Evolutionary conservation across 1,284 basidiomycete genomes (phyloP), one percentile per base, ranked within the genome.

Genomic region (Sporisorium scitamineum): DNA sequence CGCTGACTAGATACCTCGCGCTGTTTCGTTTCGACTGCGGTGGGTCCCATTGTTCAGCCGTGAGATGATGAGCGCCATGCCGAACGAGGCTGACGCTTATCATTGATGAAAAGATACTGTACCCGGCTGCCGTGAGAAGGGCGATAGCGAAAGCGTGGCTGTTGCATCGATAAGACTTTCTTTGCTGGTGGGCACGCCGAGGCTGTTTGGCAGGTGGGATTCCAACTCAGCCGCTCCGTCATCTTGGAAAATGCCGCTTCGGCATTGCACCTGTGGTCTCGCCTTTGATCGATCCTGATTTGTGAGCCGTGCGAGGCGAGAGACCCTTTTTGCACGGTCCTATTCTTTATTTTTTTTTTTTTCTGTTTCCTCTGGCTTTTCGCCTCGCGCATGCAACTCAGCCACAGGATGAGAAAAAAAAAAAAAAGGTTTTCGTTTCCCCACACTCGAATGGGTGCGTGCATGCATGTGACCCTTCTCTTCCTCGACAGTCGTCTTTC

Each of bases 151-250:
- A 16, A 24, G 24, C 10, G 44, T 11, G 22, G 5, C 20, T 18
- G 14, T 27, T 32, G 31, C 48, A 34, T 39, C 22, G 32, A 26
- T 53, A 34, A 26, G 51, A 20, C 34, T 29, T 18, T n/a, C 3
- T 18, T n/a, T 39, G 37, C 16, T 37, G 18, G 41, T 42, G 41
- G 14, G 13, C 37, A 39, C 24, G 22, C 42, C 5, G 20, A 27
- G 45, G 26, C 44, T 24, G 44, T 26, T 31, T 32, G 41, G 47
- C 34, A 41, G 50, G 44, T 52, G 55, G 41, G 34, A 32, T 58
- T 65, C 2, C 42, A 65, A 54, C 62, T 65, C 55, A 58, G 56
- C 55, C 20, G 31, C 24, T 22, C 34, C 61, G 50, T 57, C 54
- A 58, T 58, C 51, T 45, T 32, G 16, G 24, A 50, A 11, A 31